A percentile compares a stretch with the other conserved stretches of the same genome.
These are phyloP conservation scores for Acacia melanoxylon DNA, from an alignment of 306 rosid species.

Conservation along the genomic window DNA sequence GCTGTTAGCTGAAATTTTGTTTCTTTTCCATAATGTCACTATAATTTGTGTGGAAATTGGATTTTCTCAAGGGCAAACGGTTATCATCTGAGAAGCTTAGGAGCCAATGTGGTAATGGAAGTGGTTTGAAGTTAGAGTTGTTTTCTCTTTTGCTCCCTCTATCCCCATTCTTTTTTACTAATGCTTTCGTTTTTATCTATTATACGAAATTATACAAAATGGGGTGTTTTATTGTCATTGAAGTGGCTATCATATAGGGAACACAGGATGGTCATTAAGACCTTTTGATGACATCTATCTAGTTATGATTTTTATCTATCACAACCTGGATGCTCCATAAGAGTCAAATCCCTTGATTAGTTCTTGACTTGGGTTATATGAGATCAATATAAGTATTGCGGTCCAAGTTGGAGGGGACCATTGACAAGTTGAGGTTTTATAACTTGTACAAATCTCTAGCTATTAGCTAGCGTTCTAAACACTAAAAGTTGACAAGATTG, in stretches of 20 bases:
- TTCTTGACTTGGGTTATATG: no score
- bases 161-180: not conserved
- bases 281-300: not conserved
- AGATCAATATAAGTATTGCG: no score
- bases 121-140: not conserved
- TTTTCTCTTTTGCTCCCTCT: not conserved
- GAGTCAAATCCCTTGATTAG: no score
- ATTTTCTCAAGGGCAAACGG: not conserved
- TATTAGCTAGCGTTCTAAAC: no score
- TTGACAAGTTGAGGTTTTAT: no score
- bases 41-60: conserved; percentile 1
- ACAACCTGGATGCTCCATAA: no score
- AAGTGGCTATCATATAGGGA: not conserved
- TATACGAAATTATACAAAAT: not conserved
- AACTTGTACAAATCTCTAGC: no score
- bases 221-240: not conserved
- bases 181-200: not conserved
- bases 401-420: no score
- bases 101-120: not conserved
- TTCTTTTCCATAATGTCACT: conserved; percentile 9
- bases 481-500: no score
- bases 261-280: not conserved
- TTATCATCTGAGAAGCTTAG: conserved; percentile 24
- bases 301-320: no score
- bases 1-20: conserved; percentile 9